Percentiles rank a stretch among this genome's conserved stretches.
phyloP scores from a whole-genome alignment of 2,329 filamentous ascomycete genomes.

The Corniculantispora saksenae region DNA sequence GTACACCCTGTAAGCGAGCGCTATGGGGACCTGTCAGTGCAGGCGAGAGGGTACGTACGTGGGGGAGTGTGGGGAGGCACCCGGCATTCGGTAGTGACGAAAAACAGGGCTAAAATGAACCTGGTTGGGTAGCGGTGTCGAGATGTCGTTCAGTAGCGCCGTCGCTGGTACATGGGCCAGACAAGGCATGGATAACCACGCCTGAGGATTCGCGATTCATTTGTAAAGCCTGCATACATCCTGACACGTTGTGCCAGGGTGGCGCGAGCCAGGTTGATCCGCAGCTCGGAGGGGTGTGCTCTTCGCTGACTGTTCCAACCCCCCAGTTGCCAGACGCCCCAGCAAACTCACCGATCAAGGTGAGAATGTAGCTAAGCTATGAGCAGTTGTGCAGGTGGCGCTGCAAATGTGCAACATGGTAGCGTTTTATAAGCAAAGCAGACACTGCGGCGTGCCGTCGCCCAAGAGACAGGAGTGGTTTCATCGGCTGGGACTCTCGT shows the following conservation, averaged over 20 bases:
- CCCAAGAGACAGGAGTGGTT: neutral
- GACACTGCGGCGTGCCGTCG: neutral
- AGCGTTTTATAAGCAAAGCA: conserved; percentile 1
- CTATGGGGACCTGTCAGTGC: neutral
- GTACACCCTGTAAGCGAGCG: neutral
- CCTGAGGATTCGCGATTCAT: neutral
- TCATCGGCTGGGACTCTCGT: neutral
- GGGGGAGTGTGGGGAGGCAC: neutral
- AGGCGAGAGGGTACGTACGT: too few species aligned
- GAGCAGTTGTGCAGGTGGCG: neutral
- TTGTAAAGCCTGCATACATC: neutral
- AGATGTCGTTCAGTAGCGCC: neutral
- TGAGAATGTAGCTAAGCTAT: neutral
- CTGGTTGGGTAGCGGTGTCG: neutral
- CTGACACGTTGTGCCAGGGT: neutral
- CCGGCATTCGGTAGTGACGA: neutral
- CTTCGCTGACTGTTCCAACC: neutral
- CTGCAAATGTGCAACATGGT: neutral
- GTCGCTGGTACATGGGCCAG: neutral
- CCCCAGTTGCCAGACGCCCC: neutral
- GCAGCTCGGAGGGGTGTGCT: neutral
- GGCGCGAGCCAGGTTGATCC: neutral
- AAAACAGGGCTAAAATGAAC: neutral
- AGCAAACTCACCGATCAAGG: neutral
- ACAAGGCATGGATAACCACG: neutral